These are phyloP conservation scores for Salvia hispanica DNA, from an alignment of 257 asterid genomes.

Conservation along the genomic window DNA sequence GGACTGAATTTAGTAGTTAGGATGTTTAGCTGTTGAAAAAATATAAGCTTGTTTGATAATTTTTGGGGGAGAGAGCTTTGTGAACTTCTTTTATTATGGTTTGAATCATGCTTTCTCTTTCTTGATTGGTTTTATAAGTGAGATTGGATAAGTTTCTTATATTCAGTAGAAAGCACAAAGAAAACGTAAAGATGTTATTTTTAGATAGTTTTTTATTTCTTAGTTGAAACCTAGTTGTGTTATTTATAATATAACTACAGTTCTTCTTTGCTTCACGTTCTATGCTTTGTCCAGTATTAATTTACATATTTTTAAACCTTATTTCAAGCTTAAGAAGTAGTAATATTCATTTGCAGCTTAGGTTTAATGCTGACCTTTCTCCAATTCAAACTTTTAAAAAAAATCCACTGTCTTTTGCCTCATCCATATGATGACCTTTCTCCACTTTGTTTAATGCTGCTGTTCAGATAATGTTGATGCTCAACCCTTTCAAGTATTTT, in stretches of 20 bases:
- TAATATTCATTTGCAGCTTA: neutral
- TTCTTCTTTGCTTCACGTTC: neutral
- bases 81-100: neutral
- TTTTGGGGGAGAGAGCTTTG: neutral
- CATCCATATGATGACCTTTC: too few species aligned
- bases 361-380: too few species aligned
- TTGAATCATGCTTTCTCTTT: neutral
- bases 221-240: neutral
- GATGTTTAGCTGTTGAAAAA: constrained; percentile 7
- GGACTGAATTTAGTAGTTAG: neutral
- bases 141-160: neutral
- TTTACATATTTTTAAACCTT: neutral
- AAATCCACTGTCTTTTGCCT: too few species aligned
- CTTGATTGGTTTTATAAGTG: neutral
- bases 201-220: neutral
- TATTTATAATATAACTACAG: neutral
- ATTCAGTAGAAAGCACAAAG: neutral
- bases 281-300: constrained; percentile 6
- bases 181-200: neutral
- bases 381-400: neutral
- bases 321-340: constrained; percentile 4
- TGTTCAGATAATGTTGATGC: too few species aligned
- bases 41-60: constrained; percentile 4
- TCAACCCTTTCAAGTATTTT: too few species aligned
- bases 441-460: too few species aligned